Percentiles rank a stretch among this genome's conserved stretches.
Evolutionary conservation across 345 rosid genomes (phyloP).

Genomic region (Hirschfeldia incana): DNA sequence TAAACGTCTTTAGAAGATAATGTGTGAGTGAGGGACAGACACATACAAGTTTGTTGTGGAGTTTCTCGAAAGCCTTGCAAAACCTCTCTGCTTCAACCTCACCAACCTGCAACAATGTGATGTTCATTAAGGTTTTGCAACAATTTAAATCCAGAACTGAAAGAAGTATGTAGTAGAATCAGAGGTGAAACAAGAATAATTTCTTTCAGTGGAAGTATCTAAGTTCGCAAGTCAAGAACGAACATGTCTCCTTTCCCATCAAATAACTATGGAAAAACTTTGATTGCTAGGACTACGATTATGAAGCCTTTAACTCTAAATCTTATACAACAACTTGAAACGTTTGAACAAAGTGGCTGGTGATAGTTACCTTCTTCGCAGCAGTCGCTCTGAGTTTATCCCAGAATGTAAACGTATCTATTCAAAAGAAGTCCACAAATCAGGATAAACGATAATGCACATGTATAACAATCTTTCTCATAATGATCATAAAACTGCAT

Average conservation of each 20-base stretch:
- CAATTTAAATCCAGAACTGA: background rate
- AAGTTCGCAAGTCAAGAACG: background rate
- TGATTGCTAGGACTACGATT: background rate
- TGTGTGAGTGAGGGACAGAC: background rate
- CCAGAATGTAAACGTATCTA: conserved; percentile 70
- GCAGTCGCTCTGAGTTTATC: conserved; percentile 66
- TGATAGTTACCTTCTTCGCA: conserved; percentile 59
- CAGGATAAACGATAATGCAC: background rate
- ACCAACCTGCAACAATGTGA: conserved; percentile 52
- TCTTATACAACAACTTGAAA: conserved; percentile 8
- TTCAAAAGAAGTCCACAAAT: conserved; percentile 31
- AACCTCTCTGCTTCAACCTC: conserved; percentile 70
- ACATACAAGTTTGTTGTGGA: conserved; percentile 80
- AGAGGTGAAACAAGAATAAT: background rate
- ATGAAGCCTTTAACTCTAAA: background rate
- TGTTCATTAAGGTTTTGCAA: background rate
- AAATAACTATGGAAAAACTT: background rate
- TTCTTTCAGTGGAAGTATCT: background rate
- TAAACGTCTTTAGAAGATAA: background rate
- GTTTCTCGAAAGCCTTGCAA: conserved; percentile 69
- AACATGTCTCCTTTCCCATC: conserved; percentile 2
- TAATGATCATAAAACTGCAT: background rate
- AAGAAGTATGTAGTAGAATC: background rate
- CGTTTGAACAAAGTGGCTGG: background rate
- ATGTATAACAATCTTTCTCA: background rate